Evolutionary conservation across 495 filamentous ascomycete genomes (phyloP).

Genomic region (Talaromyces thailandensis): DNA sequence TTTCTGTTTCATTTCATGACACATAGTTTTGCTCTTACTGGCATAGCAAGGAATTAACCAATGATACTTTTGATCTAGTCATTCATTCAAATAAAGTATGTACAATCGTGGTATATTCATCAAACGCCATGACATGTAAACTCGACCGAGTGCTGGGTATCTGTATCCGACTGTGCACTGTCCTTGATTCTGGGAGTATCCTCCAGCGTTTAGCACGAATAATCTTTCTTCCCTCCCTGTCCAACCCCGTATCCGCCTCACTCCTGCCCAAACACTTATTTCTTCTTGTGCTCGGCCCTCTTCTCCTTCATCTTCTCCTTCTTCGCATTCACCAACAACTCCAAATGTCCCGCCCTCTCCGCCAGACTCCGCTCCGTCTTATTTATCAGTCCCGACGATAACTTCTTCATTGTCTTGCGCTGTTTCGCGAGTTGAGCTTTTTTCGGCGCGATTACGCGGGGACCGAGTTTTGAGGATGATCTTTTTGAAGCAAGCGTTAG

Average conservation of each 20-base stretch:
- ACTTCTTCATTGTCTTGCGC: constrained; percentile 59
- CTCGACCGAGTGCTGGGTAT: neutral
- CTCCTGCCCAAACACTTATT: neutral
- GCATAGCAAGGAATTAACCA: neutral
- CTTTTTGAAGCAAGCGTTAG: neutral
- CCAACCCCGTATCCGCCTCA: neutral
- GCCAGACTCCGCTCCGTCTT: constrained; percentile 61
- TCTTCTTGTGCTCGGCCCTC: constrained; percentile 9
- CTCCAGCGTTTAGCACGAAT: too few species aligned
- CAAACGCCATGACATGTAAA: neutral
- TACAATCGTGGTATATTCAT: neutral
- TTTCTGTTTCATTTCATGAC: neutral
- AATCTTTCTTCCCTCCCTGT: neutral
- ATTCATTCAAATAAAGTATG: neutral
- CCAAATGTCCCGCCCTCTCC: constrained; percentile 63
- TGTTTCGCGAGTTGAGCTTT: constrained; percentile 50
- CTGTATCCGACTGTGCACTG: neutral
- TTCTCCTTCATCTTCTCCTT: constrained; percentile 36
- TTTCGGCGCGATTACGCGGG: constrained; percentile 59
- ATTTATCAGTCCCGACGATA: constrained; percentile 50
- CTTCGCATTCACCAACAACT: constrained; percentile 58
- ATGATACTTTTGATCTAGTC: neutral
- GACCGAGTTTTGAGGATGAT: constrained; percentile 41
- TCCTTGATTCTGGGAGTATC: too few species aligned
- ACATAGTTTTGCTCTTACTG: neutral